Evolutionary conservation across 805 yeast genomes (phyloP).

Genomic region (Barnettozyma populi): DNA sequence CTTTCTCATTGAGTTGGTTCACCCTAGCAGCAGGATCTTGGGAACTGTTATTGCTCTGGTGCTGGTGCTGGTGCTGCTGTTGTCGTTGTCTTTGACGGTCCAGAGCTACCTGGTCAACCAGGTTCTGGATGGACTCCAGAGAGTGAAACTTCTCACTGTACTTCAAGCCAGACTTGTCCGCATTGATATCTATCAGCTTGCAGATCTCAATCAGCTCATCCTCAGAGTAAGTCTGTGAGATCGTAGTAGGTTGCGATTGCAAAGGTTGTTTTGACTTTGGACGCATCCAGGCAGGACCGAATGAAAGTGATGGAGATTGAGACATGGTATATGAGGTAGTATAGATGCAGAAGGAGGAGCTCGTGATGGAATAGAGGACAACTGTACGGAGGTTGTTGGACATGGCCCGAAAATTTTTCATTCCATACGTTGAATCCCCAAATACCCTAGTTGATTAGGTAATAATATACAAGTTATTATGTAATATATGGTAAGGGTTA

Average conservation of each 20-base stretch:
- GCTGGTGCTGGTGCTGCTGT: neutral
- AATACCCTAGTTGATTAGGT: no score
- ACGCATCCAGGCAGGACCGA: slow-evolving; percentile 33
- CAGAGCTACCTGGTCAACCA: slow-evolving; percentile 18
- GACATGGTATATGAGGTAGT: slow-evolving; percentile 19
- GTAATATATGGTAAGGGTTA: neutral
- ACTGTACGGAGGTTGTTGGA: neutral
- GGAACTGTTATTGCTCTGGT: neutral
- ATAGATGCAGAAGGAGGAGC: neutral
- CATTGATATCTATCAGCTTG: slow-evolving; percentile 32
- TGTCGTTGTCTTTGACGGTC: slow-evolving; percentile 16
- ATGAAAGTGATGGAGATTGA: slow-evolving; percentile 26
- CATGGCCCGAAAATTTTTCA: slow-evolving; percentile 6
- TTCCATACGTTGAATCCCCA: neutral
- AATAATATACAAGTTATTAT: no score
- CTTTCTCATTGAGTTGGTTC: slow-evolving; percentile 13
- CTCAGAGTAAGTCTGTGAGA: slow-evolving; percentile 41
- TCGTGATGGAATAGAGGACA: neutral
- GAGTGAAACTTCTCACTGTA: slow-evolving; percentile 29
- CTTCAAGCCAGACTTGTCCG: slow-evolving; percentile 20
- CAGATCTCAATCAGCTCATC: slow-evolving; percentile 51
- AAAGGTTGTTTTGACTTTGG: slow-evolving; percentile 19
- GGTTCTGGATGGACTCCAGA: slow-evolving; percentile 22
- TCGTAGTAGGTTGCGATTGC: slow-evolving; percentile 25
- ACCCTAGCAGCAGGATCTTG: slow-evolving; percentile 8